A percentile compares a stretch with the other conserved stretches of the same genome.
phyloP scores from a whole-genome alignment of 192 early-diverging fungal genomes.

The Podila minutissima region DNA sequence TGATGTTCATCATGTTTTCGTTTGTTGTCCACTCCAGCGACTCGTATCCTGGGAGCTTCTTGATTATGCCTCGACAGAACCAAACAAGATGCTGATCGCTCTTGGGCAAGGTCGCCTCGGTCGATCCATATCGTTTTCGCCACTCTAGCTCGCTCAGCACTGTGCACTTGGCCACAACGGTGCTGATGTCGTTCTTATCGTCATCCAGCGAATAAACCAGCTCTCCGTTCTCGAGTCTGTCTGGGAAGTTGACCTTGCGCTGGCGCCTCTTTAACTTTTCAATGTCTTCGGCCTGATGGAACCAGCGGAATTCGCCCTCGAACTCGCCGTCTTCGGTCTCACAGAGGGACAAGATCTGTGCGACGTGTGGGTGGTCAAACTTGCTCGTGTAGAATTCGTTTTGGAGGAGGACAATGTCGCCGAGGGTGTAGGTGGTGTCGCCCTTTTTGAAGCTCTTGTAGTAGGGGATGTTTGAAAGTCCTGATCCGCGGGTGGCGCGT shows the following conservation, averaged over 20 bases:
- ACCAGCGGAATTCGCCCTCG: slow-evolving; percentile 64
- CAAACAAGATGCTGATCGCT: slow-evolving; percentile 6
- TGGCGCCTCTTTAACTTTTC: slow-evolving; percentile 23
- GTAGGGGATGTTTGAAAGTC: slow-evolving; percentile 65
- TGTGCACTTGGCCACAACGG: slow-evolving; percentile 43
- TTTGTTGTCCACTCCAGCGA: slow-evolving; percentile 33
- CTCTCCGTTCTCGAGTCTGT: slow-evolving; percentile 43
- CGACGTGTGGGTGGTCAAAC: slow-evolving; percentile 55
- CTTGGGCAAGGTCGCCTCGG: background rate
- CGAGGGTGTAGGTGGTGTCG: slow-evolving; percentile 44
- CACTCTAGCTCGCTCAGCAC: slow-evolving; percentile 61
- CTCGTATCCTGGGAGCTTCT: slow-evolving; percentile 24
- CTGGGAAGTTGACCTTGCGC: slow-evolving; percentile 29
- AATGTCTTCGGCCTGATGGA: slow-evolving; percentile 57
- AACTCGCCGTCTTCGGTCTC: slow-evolving; percentile 62
- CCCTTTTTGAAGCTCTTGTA: slow-evolving; percentile 55
- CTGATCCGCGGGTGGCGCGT: slow-evolving; percentile 66
- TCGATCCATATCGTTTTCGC: slow-evolving; percentile 38
- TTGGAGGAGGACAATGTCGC: slow-evolving; percentile 44
- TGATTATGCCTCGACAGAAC: slow-evolving; percentile 26
- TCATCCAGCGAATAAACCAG: slow-evolving; percentile 44
- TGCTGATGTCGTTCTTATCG: slow-evolving; percentile 39
- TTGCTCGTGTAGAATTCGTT: slow-evolving; percentile 35
- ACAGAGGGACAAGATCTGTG: slow-evolving; percentile 64
- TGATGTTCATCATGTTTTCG: slow-evolving; percentile 28